Percentiles rank a stretch among this genome's conserved stretches.
phyloP scores from a whole-genome alignment of 1,284 basidiomycete genomes.

The Ustilago vetiveriae region DNA sequence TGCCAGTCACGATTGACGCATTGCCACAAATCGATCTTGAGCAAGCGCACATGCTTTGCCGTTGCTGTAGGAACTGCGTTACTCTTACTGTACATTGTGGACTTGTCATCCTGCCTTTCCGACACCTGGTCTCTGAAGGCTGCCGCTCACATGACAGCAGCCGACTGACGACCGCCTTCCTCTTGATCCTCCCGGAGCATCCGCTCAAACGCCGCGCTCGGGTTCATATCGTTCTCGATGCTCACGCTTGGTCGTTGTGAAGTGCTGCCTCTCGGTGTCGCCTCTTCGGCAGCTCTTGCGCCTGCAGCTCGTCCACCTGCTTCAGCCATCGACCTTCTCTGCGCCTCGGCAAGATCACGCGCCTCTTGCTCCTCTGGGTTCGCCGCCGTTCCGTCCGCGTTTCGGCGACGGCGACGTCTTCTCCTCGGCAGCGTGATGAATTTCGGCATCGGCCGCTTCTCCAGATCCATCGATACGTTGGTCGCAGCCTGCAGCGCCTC shows the following conservation, averaged over 20 bases:
- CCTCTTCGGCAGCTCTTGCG: neutral
- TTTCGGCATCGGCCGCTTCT: conserved; percentile 74
- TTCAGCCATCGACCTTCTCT: conserved; percentile 56
- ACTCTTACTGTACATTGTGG: no score
- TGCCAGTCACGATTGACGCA: no score
- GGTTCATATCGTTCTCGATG: conserved; percentile 44
- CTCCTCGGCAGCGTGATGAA: conserved; percentile 66
- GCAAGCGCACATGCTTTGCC: no score
- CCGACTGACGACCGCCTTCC: conserved; percentile 23
- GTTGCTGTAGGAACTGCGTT: no score
- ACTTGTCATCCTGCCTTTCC: no score
- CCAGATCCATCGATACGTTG: conserved; percentile 91
- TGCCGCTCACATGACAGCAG: conserved; percentile 33
- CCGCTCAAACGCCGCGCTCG: conserved; percentile 52
- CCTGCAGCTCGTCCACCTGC: conserved; percentile 10
- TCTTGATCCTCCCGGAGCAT: conserved; percentile 60
- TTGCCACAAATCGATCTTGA: no score
- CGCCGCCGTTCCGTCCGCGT: conserved; percentile 35
- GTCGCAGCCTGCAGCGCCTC: conserved; percentile 93
- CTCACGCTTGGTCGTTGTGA: conserved; percentile 34
- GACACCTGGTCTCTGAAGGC: no score
- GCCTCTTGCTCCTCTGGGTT: conserved; percentile 49
- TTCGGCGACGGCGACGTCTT: conserved; percentile 53
- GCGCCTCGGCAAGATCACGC: conserved; percentile 59
- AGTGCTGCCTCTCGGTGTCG: conserved; percentile 23